Base-by-base conservation (phyloP, 371 early-diverging fungal genomes). In the Lichtheimia ramosa region DNA sequence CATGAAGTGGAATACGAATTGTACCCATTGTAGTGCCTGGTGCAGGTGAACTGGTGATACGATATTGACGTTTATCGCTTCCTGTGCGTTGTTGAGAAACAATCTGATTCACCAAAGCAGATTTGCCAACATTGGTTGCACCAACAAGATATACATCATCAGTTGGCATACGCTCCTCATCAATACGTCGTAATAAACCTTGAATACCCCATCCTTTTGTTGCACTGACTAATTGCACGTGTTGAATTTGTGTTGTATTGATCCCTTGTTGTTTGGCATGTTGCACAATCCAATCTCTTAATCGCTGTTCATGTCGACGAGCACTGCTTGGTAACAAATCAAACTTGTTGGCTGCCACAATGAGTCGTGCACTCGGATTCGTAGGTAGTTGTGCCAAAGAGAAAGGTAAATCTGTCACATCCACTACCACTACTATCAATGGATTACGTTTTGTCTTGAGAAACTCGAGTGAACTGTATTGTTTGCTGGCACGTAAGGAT, bases 1-100 rank as follows among this genome's bases (percentile, higher is more conserved):
- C 73, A 50, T 74, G 70, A 41, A 89, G 57, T 0, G 89, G 89
- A 18, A 89, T 71, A n/a, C 73, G 76, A 28, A 81, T 72, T n/a
- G 80, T 78, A 0, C 86, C 87, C 68, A 88, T 81, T 5, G 90
- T 90, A 5, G 90, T 90, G 3, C 90, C 90, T 14, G 90, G 89
- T 13, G 84, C 63, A 20, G 74, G 67, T 15, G 89, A 86, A 27
- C 83, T 82, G 1, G 89, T 82, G 14, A 85, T 82, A 39, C 70
- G 71, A 60, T 83, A 82, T 34, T 81, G 40, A 43, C 58, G 56
- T 40, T 50, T 49, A 48, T 69, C 51, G 6, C 46, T 15, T 56
- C 27, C 40, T 60, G 48, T 59, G 16, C 13, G 48, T 60, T 67
- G 64, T 62, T 71, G 71, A 13, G 74, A 64, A 54, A 88, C 62